Conservation (phyloP, 768 basidiomycete genomes). For the Paxillus ammoniavirescens region DNA sequence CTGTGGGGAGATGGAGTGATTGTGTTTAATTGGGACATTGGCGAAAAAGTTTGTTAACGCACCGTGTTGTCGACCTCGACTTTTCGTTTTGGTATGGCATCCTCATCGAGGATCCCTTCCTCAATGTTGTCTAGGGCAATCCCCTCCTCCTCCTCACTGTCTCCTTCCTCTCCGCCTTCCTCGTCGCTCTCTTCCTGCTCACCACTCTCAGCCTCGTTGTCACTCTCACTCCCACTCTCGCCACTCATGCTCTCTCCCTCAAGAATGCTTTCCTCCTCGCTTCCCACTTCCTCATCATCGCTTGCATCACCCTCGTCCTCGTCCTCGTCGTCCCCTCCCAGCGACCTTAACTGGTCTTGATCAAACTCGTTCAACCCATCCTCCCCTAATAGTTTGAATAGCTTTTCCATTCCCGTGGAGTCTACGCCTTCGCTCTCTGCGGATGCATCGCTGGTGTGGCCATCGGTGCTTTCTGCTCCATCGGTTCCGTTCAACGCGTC, state of each 20-base stretch:
- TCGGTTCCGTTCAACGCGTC: constrained; percentile 26
- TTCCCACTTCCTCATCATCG: constrained; percentile 11
- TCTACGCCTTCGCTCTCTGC: constrained; percentile 47
- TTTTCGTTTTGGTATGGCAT: constrained; percentile 78
- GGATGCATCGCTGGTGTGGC: constrained; percentile 11
- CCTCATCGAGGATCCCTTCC: constrained; percentile 65
- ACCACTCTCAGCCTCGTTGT: constrained; percentile 6
- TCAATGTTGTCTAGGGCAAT: constrained; percentile 71
- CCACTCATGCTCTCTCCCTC: constrained; percentile 7
- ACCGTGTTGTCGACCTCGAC: constrained; percentile 71
- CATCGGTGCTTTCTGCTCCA: constrained; percentile 47
- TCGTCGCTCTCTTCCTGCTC: constrained; percentile 2
- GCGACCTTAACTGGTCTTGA: constrained; percentile 47
- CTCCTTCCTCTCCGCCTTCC: constrained; percentile 27
- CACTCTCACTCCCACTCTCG: constrained; percentile 20
- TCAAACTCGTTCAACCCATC: constrained; percentile 68
- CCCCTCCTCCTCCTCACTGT: constrained; percentile 39
- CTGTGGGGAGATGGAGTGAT: constrained; percentile 34
- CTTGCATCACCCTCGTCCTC: background rate
- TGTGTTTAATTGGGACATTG: background rate
- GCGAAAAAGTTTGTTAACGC: constrained; percentile 20
- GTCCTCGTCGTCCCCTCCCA: constrained; percentile 34
- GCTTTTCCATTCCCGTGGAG: constrained; percentile 54
- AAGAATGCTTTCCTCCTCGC: constrained; percentile 18
- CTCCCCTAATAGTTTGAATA: constrained; percentile 59